phyloP scores from a whole-genome alignment of 352 stramenopile species.

The Phytophthora sp. region DNA sequence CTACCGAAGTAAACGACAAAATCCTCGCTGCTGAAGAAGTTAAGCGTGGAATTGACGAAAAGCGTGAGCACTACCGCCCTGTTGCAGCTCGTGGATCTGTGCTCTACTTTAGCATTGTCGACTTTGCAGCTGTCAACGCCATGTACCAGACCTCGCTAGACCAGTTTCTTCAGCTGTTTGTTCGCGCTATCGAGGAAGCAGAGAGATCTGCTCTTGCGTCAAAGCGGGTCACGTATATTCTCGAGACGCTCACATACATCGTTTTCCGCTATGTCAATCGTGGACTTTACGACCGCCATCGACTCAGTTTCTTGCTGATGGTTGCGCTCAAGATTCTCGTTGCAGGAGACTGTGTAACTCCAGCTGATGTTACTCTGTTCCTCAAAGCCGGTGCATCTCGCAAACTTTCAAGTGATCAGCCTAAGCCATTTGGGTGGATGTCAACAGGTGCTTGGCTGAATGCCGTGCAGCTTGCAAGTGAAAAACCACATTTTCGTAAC shows the following conservation, averaged over 20 bases:
- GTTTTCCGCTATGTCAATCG: slow-evolving; percentile 81
- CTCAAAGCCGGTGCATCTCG: slow-evolving; percentile 73
- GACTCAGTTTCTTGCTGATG: slow-evolving; percentile 78
- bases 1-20: slow-evolving; percentile 91
- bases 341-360: slow-evolving; percentile 56
- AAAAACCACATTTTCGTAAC: slow-evolving; percentile 71
- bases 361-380: slow-evolving; percentile 69
- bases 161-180: slow-evolving; percentile 91
- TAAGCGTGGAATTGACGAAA: slow-evolving; percentile 90
- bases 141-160: slow-evolving; percentile 94
- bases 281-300: slow-evolving; percentile 78
- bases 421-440: slow-evolving; percentile 81
- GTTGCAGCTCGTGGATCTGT: slow-evolving; percentile 87
- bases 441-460: slow-evolving; percentile 71
- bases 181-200: slow-evolving; percentile 80
- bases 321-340: slow-evolving; percentile 81
- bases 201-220: slow-evolving; percentile 79
- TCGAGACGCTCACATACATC: slow-evolving; percentile 87
- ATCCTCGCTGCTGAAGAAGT: slow-evolving; percentile 88
- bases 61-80: slow-evolving; percentile 91
- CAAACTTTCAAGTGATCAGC: slow-evolving; percentile 67
- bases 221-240: slow-evolving; percentile 89
- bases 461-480: slow-evolving; percentile 64
- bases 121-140: slow-evolving; percentile 85
- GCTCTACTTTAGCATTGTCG: slow-evolving; percentile 92